Evolutionary conservation across 805 yeast genomes (phyloP), one percentile per base, ranked within the genome.

Genomic region (Teunomyces aglyptinius): DNA sequence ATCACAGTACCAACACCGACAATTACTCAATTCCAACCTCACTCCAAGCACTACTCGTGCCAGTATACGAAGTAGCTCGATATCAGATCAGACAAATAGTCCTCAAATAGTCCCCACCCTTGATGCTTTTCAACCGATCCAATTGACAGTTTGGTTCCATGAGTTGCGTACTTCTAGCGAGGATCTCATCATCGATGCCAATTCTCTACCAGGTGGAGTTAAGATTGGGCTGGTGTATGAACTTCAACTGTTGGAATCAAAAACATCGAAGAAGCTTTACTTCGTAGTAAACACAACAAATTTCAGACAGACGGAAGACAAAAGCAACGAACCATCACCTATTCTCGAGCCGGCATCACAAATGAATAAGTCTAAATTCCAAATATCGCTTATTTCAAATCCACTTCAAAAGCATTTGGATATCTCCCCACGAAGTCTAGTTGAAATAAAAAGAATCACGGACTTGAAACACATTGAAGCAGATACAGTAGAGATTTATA

Each of bases 151-250:
- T n/a, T 72, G 82, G 74, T 76, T 87, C 54, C 97, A 91, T 58
- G 96, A 90, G 51, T 54, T 78, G 3, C 66, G 88, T 19, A 70
- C 77, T 0, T 79, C 83, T 1, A 36, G 68, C 1, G 83, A 82
- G 31, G 80, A 79, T 31, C 86, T 90, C 2, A 61, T 85, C 39
- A 57, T 90, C 1, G 91, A 89, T 57, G 64, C 82, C 15, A 57
- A 70, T 0, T 67, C 80, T 3, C n/a, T 41, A 12, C 85, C 88
- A 0, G 86, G 85, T n/a, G 38, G 39, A 6, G 78, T 87, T 1
- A 70, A 71, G 45, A 81, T 75, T n/a, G 96, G 96, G 13, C 88
- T 86, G 57, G 65, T 88, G 6, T 91, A 89, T 18, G 95, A 89
- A 61, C 56, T 86, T 38, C 77, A 72, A 51, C 75, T 83, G 26